Conservation (phyloP, 2,329 filamentous ascomycete genomes). For the Ophiostoma tasmaniense region DNA sequence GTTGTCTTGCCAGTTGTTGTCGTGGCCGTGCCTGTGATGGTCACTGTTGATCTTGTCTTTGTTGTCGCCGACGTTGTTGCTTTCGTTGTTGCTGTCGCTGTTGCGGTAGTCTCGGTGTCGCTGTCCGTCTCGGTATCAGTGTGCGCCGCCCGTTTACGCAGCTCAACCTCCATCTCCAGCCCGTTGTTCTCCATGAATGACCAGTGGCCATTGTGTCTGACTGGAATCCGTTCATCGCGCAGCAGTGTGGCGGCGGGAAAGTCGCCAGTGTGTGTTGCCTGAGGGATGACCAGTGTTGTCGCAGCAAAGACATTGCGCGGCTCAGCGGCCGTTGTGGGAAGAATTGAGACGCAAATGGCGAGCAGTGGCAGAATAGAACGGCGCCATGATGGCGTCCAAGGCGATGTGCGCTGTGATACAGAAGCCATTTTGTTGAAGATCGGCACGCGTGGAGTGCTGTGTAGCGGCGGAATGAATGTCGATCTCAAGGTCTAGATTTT, state of each 20-base stretch:
- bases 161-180: constrained; percentile 16
- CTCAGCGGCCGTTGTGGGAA: constrained; percentile 20
- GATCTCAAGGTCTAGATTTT: constrained; percentile 4
- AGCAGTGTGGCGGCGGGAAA: constrained; percentile 27
- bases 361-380: constrained; percentile 22
- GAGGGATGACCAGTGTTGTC: constrained; percentile 21
- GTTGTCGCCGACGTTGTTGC: constrained; percentile 12
- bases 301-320: constrained; percentile 11
- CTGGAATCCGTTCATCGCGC: constrained; percentile 31
- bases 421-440: constrained; percentile 14
- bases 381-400: constrained; percentile 26
- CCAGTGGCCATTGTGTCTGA: constrained; percentile 31
- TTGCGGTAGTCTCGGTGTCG: background rate
- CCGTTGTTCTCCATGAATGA: constrained; percentile 31
- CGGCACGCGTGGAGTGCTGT: constrained; percentile 6
- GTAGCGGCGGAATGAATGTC: constrained; percentile 1
- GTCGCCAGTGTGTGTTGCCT: constrained; percentile 16
- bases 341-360: constrained; percentile 21
- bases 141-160: constrained; percentile 19
- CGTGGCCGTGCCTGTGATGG: constrained; percentile 19
- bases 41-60: constrained; percentile 3
- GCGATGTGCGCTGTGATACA: constrained; percentile 18
- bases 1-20: background rate
- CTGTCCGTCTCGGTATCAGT: constrained; percentile 8
- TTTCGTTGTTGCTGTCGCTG: constrained; percentile 7